Conservation (phyloP, 352 stramenopile genomes). For the Globisporangium barbulae region DNA sequence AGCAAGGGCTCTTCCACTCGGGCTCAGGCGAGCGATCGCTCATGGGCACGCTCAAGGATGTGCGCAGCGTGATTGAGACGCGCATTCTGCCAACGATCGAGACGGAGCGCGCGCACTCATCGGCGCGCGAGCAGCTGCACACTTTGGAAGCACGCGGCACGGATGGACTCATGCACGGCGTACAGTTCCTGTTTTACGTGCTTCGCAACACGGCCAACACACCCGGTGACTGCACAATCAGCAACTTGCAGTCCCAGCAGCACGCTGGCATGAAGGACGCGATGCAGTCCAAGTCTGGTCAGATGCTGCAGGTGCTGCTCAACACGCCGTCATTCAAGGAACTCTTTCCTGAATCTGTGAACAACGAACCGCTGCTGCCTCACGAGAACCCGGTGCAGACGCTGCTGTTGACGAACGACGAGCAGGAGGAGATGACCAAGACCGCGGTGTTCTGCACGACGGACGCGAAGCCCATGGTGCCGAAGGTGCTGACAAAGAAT, state of each 20-base stretch:
- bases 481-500: constrained; percentile 47
- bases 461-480: constrained; percentile 61
- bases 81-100: constrained; percentile 77
- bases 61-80: constrained; percentile 76
- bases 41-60: constrained; percentile 78
- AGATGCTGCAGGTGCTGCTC: constrained; percentile 82
- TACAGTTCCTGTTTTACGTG: constrained; percentile 88
- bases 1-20: constrained; percentile 80
- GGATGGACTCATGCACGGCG: constrained; percentile 80
- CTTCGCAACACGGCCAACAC: constrained; percentile 83
- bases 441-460: constrained; percentile 75
- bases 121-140: constrained; percentile 74
- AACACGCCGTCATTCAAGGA: constrained; percentile 82
- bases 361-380: constrained; percentile 25
- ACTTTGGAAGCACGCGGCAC: constrained; percentile 73
- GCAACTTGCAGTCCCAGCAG: constrained; percentile 75
- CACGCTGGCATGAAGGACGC: constrained; percentile 83
- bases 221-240: constrained; percentile 80
- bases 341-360: constrained; percentile 50
- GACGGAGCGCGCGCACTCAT: constrained; percentile 77
- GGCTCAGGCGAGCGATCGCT: constrained; percentile 72
- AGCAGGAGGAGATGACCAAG: constrained; percentile 65
- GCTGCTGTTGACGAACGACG: constrained; percentile 63
- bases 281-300: constrained; percentile 79
- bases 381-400: constrained; percentile 40